Conservation (phyloP, 139 green algal species). For the Chlorella sorokiniana region DNA sequence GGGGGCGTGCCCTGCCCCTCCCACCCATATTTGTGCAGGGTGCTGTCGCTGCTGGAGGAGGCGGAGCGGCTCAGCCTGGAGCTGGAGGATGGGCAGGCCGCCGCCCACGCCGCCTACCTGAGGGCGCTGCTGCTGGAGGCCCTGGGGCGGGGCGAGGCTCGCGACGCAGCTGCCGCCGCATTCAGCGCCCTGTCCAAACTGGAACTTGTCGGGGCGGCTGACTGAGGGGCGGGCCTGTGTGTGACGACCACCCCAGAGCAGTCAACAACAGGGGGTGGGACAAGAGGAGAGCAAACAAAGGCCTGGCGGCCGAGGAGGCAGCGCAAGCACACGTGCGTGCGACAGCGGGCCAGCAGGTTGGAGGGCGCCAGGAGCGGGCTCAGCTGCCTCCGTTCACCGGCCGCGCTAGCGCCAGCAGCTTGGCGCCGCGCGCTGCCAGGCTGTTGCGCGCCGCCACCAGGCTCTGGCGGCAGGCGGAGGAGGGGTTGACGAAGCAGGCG, state of each 20-base stretch:
- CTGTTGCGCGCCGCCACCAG: slow-evolving; percentile 9
- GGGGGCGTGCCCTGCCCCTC: not conserved
- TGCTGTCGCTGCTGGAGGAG: slow-evolving; percentile 33
- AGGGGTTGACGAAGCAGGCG: slow-evolving; percentile 24
- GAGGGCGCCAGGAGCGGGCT: too few relatives aligned
- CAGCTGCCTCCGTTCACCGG: too few relatives aligned
- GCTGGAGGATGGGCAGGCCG: slow-evolving; percentile 37
- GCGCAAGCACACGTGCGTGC: too few relatives aligned
- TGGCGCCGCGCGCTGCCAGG: slow-evolving; percentile 11
- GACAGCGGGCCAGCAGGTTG: too few relatives aligned
- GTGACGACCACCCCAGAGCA: too few relatives aligned
- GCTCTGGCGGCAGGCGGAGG: not conserved
- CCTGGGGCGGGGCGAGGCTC: slow-evolving; percentile 3
- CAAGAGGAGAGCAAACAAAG: too few relatives aligned
- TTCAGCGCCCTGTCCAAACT: slow-evolving; percentile 9
- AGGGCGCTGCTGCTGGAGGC: slow-evolving; percentile 31
- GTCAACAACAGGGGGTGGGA: too few relatives aligned
- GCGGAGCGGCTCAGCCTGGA: slow-evolving; percentile 17
- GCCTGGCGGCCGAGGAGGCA: too few relatives aligned
- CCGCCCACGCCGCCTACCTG: slow-evolving; percentile 39
- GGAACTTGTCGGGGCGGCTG: too few relatives aligned
- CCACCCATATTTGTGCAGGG: slow-evolving; percentile 11
- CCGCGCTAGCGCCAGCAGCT: slow-evolving; percentile 3
- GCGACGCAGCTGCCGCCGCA: slow-evolving; percentile 8
- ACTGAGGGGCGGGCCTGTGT: too few relatives aligned